Conservation (phyloP, 1,284 basidiomycete genomes). For the Trichosporon inkin region DNA sequence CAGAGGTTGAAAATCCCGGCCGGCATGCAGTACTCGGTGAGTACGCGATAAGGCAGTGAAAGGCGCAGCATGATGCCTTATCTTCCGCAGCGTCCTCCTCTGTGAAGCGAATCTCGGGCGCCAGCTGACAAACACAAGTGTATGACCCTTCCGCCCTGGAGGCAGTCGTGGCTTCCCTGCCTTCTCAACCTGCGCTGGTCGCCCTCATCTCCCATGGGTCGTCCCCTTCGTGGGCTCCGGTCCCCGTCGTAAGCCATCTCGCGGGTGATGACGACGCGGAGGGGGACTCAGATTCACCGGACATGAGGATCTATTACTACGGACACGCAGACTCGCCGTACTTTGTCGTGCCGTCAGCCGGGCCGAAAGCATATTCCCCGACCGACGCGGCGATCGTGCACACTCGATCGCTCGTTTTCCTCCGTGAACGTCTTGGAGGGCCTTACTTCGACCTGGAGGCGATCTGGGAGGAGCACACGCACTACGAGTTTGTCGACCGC, state of each 20-base stretch:
- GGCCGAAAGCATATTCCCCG: slow-evolving; percentile 20
- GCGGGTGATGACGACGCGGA: neutral
- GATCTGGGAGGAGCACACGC: slow-evolving; percentile 26
- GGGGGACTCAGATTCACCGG: neutral
- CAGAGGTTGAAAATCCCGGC: slow-evolving; percentile 9
- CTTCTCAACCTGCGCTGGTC: slow-evolving; percentile 5
- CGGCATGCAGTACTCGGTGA: slow-evolving; percentile 19
- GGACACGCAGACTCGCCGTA: slow-evolving; percentile 15
- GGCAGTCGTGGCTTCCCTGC: slow-evolving; percentile 13
- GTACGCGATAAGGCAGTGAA: neutral
- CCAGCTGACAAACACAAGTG: slow-evolving; percentile 15
- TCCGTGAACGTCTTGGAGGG: slow-evolving; percentile 19
- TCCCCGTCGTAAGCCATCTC: slow-evolving; percentile 18
- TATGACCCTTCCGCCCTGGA: slow-evolving; percentile 22
- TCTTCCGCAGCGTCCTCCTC: neutral
- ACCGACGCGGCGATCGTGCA: slow-evolving; percentile 19
- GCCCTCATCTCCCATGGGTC: slow-evolving; percentile 21
- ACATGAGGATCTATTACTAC: slow-evolving; percentile 14
- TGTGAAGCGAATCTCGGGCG: neutral
- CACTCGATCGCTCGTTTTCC: slow-evolving; percentile 20
- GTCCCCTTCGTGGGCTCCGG: slow-evolving; percentile 7
- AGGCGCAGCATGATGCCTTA: neutral
- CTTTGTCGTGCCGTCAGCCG: slow-evolving; percentile 24
- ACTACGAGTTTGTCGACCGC: slow-evolving; percentile 29
- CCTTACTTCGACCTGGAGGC: slow-evolving; percentile 26